Percentiles rank a stretch among this genome's conserved stretches.
Evolutionary conservation across 306 rosid species (phyloP).

Genomic region (Gleditsia sinensis): DNA sequence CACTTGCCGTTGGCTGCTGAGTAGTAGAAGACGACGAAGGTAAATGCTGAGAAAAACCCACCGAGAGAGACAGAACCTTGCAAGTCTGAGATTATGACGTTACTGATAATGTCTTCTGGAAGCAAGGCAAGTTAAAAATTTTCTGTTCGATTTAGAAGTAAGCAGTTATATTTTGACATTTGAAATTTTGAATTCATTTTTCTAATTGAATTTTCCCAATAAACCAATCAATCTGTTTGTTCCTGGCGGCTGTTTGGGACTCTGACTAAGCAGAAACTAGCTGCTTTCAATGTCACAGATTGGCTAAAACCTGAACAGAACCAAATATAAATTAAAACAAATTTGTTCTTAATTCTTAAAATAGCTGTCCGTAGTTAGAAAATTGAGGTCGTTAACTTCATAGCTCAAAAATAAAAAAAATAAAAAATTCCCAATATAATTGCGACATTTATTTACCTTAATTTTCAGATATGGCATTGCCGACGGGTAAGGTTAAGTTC

Average conservation of each 20-base stretch:
- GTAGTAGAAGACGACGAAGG: no score
- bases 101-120: background rate
- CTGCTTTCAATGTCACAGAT: background rate
- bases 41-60: no score
- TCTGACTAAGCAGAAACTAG: background rate
- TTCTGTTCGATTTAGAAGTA: background rate
- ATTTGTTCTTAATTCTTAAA: background rate
- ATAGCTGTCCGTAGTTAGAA: background rate
- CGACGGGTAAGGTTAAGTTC: background rate
- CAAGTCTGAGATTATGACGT: background rate
- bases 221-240: background rate
- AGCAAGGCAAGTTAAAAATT: background rate
- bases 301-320: background rate
- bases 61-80: background rate
- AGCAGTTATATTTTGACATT: background rate
- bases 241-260: slow-evolving; percentile 29
- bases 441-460: background rate
- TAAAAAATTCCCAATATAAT: background rate
- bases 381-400: background rate
- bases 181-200: background rate
- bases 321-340: background rate
- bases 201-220: background rate
- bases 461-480: background rate
- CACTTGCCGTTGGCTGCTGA: no score
- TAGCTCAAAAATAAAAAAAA: no score